Conservation (phyloP, 1,139 yeast species). For the Trichomonascaceae sp. region DNA sequence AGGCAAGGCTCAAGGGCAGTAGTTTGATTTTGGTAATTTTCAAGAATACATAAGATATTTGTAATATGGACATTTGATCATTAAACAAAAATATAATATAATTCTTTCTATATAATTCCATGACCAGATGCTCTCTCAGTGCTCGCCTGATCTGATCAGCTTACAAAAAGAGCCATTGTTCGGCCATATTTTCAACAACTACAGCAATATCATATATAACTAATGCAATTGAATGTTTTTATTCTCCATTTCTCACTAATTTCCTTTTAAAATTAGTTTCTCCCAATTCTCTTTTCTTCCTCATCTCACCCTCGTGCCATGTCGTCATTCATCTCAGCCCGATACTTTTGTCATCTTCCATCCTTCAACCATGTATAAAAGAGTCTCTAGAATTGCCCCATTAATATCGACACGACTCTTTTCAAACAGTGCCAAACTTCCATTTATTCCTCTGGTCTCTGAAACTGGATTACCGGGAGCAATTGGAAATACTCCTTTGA, state of each 20-base stretch:
- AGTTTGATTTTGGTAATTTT: too few species aligned
- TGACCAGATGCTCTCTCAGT: too few species aligned
- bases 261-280: too few species aligned
- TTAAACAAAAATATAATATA: too few species aligned
- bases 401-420: background rate
- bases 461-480: conserved; percentile 65
- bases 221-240: too few species aligned
- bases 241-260: too few species aligned
- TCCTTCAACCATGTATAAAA: background rate
- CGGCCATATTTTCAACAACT: too few species aligned
- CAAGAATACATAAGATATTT: too few species aligned
- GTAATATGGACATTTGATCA: too few species aligned
- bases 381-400: background rate
- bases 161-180: background rate
- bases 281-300: background rate
- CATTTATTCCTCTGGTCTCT: conserved; percentile 57
- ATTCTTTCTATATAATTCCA: background rate
- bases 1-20: too few species aligned
- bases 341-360: background rate
- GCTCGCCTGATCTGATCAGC: background rate
- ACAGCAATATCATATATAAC: too few species aligned
- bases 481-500: conserved; percentile 81
- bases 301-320: background rate
- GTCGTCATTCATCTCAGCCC: background rate
- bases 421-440: conserved; percentile 25